Percentiles rank a stretch among this genome's conserved stretches.
phyloP scores from a whole-genome alignment of 192 early-diverging fungal species.

The Coemansia biformis region DNA sequence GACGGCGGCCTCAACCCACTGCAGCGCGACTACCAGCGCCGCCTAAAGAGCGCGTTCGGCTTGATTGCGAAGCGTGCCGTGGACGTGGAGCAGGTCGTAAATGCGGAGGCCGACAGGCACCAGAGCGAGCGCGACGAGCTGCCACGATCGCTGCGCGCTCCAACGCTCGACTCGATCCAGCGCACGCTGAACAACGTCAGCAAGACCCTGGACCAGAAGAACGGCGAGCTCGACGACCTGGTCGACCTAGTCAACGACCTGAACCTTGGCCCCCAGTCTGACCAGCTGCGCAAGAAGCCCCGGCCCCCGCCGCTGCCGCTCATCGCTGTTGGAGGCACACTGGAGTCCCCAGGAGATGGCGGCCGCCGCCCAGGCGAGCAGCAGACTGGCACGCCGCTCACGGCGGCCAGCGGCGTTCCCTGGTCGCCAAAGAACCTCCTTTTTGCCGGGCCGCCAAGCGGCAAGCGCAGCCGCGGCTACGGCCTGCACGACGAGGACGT shows the following conservation, averaged over 20 bases:
- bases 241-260: conserved; percentile 19
- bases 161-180: conserved; percentile 45
- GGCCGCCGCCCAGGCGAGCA: too few species aligned
- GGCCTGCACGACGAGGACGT: conserved; percentile 31
- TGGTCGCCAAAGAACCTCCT: conserved; percentile 29
- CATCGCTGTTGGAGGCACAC: not conserved
- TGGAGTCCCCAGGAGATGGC: not conserved
- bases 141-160: conserved; percentile 18
- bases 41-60: conserved; percentile 18
- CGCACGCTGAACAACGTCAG: conserved; percentile 45
- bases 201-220: conserved; percentile 36
- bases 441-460: conserved; percentile 13
- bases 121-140: conserved; percentile 11
- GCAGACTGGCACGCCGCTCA: conserved; percentile 1
- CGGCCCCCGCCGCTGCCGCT: not conserved
- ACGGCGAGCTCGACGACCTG: conserved; percentile 45
- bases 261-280: conserved; percentile 1
- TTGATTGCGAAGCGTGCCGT: conserved; percentile 9
- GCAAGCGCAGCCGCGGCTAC: conserved; percentile 18
- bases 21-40: conserved; percentile 36
- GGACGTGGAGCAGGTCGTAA: conserved; percentile 27
- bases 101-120: conserved; percentile 11
- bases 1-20: conserved; percentile 32
- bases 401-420: conserved; percentile 31
- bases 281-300: not conserved